Conservation (phyloP, 2,329 filamentous ascomycete genomes). For the Xylaria sp. region DNA sequence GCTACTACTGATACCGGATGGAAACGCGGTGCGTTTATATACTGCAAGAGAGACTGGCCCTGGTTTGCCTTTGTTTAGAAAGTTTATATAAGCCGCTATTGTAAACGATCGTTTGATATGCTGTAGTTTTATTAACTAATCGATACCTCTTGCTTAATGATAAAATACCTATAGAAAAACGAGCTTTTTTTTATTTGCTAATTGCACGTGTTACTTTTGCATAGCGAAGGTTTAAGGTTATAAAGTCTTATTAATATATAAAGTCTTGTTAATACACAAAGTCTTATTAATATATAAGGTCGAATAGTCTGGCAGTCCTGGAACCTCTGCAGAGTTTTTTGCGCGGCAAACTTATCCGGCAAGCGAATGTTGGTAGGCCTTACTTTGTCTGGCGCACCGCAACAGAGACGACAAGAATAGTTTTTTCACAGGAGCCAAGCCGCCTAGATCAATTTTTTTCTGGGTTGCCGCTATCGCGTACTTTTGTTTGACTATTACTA, state of each 20-base stretch:
- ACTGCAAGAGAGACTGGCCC: too few relatives aligned
- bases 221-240: conserved; percentile 58
- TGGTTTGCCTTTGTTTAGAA: too few relatives aligned
- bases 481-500: too few relatives aligned
- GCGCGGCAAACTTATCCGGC: conserved; percentile 76
- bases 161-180: conserved; percentile 75
- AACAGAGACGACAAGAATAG: conserved; percentile 58
- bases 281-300: conserved; percentile 68
- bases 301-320: conserved; percentile 64
- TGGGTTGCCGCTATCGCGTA: too few relatives aligned
- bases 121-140: conserved; percentile 79
- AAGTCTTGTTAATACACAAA: too few relatives aligned
- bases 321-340: conserved; percentile 66
- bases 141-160: conserved; percentile 75
- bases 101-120: conserved; percentile 65
- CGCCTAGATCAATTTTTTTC: conserved; percentile 49
- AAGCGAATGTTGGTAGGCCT: conserved; percentile 70
- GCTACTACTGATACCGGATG: conserved; percentile 65
- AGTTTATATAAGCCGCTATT: conserved; percentile 54
- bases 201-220: conserved; percentile 72
- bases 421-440: conserved; percentile 26
- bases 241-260: too few relatives aligned
- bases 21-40: conserved; percentile 61
- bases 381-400: conserved; percentile 65
- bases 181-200: conserved; percentile 81